Base-by-base conservation (phyloP, 1,284 basidiomycete genomes). In the Cutaneotrichosporon arboriforme region DNA sequence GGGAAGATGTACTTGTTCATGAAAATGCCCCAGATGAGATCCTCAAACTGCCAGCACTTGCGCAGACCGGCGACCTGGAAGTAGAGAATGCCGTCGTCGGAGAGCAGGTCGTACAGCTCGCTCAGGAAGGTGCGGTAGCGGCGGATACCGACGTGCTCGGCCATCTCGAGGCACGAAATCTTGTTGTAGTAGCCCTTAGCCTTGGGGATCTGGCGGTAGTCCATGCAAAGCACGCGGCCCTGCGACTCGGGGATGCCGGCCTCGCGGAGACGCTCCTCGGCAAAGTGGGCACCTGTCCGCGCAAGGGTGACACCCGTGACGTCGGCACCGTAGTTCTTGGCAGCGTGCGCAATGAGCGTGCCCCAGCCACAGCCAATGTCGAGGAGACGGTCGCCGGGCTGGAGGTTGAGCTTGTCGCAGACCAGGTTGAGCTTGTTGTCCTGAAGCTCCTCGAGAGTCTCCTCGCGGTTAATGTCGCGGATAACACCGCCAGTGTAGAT, bases 1-100 rank as follows among this genome's bases (percentile, higher is more conserved):
- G 96, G 93, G 85, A 97, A 98, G 72, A 97, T 76, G 65, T 93
- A 93, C 71, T 92, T 93, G 83, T 90, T 93, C 90, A 94, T 94
- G 80, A 67, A 74, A 70, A 63, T 65, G 82, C 75, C 79, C 93
- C 94, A 99, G 72, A 92, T 86, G 60, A 98, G 84, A 74, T 98
- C 94, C 79, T 97, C 94, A 65, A 87, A 97, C 74, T 98, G 96
- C 96, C 94, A 98, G 39, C 80, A 76, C 8, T 91, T 91, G 42
- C 94, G 86, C 62, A 97, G 80, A 62, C 94, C 94, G 49, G 94
- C 90, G 22, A 99, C 94, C 77, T 99, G 96, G 78, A 96, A 84
- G 52, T 97, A 87, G 67, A 98, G 88, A 60, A 87, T 82, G 48
- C 94, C 94, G 64, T 97, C 88, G 76, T 99, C 94, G 60, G 92